Percentiles rank a stretch among this genome's conserved stretches.
Evolutionary conservation across 2,329 filamentous ascomycete species (phyloP).

Genomic region (Dothiorella sarmentorum): DNA sequence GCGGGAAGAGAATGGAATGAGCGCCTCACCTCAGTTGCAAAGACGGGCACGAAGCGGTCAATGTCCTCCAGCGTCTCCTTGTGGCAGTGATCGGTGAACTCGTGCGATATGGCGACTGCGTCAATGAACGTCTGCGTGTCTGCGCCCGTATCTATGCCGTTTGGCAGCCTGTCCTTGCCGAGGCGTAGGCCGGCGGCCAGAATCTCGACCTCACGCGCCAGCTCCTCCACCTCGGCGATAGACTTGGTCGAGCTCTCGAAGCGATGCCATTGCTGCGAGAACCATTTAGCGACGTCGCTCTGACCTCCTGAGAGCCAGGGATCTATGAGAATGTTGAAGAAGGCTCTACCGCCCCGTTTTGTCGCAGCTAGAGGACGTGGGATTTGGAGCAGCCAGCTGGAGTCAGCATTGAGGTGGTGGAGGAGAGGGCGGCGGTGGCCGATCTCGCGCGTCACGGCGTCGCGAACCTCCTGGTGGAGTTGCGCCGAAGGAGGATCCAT

Average conservation of each 20-base stretch:
- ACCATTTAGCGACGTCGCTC: slow-evolving; percentile 61
- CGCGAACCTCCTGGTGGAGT: slow-evolving; percentile 42
- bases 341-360: slow-evolving; percentile 46
- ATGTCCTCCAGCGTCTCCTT: slow-evolving; percentile 58
- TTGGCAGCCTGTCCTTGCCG: slow-evolving; percentile 20
- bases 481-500: slow-evolving; percentile 27
- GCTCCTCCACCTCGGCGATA: slow-evolving; percentile 53
- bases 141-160: slow-evolving; percentile 18
- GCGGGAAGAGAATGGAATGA: background rate
- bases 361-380: slow-evolving; percentile 50
- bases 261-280: slow-evolving; percentile 61
- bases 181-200: slow-evolving; percentile 26
- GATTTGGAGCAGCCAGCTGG: slow-evolving; percentile 64
- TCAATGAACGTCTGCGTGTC: slow-evolving; percentile 49
- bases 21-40: slow-evolving; percentile 49
- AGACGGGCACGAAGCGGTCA: slow-evolving; percentile 52
- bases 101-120: slow-evolving; percentile 58
- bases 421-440: slow-evolving; percentile 50
- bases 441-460: slow-evolving; percentile 39
- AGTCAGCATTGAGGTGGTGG: slow-evolving; percentile 65
- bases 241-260: slow-evolving; percentile 50
- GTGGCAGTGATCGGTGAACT: slow-evolving; percentile 69
- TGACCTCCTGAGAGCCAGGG: slow-evolving; percentile 63
- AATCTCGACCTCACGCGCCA: slow-evolving; percentile 51
- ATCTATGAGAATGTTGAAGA: slow-evolving; percentile 64